phyloP scores from a whole-genome alignment of 768 basidiomycete genomes.

The Hortiboletus campestris region DNA sequence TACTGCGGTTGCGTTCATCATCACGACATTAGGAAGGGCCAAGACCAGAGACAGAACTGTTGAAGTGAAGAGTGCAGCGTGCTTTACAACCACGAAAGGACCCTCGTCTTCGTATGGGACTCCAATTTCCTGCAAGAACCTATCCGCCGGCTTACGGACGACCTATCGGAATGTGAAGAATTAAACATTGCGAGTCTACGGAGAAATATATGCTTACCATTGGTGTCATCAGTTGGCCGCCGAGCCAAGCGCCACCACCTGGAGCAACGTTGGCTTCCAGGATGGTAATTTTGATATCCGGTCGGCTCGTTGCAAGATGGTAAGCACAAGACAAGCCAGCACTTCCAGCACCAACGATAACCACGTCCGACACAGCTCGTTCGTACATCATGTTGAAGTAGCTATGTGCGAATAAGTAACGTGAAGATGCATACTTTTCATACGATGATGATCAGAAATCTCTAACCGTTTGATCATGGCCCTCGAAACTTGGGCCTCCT shows the following conservation, averaged over 20 bases:
- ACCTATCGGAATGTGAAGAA: constrained; percentile 41
- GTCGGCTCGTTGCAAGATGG: constrained; percentile 62
- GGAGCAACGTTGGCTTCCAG: constrained; percentile 80
- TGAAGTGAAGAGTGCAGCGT: constrained; percentile 79
- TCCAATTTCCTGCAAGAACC: constrained; percentile 66
- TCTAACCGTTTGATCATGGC: constrained; percentile 73
- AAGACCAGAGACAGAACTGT: constrained; percentile 71
- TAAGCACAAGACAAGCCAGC: constrained; percentile 74
- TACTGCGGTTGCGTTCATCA: constrained; percentile 80
- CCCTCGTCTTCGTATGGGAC: constrained; percentile 80
- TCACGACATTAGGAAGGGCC: constrained; percentile 64
- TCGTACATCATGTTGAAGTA: constrained; percentile 77
- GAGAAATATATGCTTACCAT: constrained; percentile 48
- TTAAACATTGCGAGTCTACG: neutral
- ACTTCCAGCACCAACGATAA: constrained; percentile 73
- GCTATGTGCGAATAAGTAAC: constrained; percentile 33
- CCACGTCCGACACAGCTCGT: constrained; percentile 71
- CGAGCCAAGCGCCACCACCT: constrained; percentile 76
- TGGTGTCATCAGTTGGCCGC: constrained; percentile 75
- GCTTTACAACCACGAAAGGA: constrained; percentile 74
- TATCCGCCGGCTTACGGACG: constrained; percentile 73
- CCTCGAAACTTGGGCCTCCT: constrained; percentile 72
- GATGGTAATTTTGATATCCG: constrained; percentile 64
- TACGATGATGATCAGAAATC: neutral
- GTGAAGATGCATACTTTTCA: neutral